Percentiles rank a stretch among this genome's conserved stretches.
Evolutionary conservation across 352 stramenopile genomes (phyloP).

Genomic region (Pythium dissotocum): DNA sequence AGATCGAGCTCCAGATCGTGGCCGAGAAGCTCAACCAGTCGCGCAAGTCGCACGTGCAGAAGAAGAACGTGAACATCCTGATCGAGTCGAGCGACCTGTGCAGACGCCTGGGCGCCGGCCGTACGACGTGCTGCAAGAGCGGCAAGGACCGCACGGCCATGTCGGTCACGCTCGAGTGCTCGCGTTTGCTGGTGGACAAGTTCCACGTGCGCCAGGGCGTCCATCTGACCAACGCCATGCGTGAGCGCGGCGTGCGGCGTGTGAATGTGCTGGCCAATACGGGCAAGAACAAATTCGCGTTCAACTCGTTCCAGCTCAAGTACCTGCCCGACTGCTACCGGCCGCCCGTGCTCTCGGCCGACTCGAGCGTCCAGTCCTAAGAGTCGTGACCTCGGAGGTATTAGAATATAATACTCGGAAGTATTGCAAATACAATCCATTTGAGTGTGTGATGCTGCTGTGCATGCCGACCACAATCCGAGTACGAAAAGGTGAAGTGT

Average conservation of each 20-base stretch:
- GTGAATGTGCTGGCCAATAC: conserved; percentile 88
- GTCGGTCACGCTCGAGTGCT: conserved; percentile 96
- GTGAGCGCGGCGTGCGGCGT: conserved; percentile 78
- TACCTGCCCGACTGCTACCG: conserved; percentile 95
- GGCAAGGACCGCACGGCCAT: conserved; percentile 98
- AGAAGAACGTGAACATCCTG: conserved; percentile 89
- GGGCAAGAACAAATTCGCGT: conserved; percentile 94
- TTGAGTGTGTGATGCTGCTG: too few relatives aligned
- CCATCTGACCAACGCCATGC: conserved; percentile 85
- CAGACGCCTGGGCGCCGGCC: conserved; percentile 88
- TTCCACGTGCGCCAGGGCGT: conserved; percentile 87
- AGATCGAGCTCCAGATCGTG: conserved; percentile 60
- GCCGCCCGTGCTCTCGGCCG: conserved; percentile 78
- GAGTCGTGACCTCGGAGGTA: neutral
- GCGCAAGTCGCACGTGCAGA: conserved; percentile 68
- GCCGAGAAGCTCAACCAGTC: conserved; percentile 53
- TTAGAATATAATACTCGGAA: too few relatives aligned
- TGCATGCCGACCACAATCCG: too few relatives aligned
- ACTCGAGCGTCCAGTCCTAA: conserved; percentile 79
- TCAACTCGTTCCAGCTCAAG: conserved; percentile 97
- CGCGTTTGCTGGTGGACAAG: conserved; percentile 88
- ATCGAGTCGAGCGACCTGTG: conserved; percentile 88
- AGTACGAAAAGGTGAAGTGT: too few relatives aligned
- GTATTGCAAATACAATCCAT: too few relatives aligned
- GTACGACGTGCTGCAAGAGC: conserved; percentile 96